Conservation (phyloP, 2,329 filamentous ascomycete species). For the Nothophoma quercina region DNA sequence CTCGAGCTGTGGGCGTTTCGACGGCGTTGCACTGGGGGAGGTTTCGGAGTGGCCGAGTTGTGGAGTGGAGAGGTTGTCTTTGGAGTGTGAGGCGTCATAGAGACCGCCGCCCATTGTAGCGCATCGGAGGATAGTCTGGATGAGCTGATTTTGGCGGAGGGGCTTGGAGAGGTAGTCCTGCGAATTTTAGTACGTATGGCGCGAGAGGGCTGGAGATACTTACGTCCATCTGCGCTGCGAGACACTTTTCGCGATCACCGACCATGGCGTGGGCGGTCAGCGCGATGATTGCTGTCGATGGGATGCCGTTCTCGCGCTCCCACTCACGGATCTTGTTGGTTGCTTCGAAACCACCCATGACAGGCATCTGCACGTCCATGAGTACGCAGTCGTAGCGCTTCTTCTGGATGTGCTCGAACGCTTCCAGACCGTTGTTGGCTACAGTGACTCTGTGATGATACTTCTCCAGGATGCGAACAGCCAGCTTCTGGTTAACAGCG, state of each 20-base stretch:
- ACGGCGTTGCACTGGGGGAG: constrained; percentile 13
- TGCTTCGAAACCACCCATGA: constrained; percentile 98
- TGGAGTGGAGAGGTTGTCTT: constrained; percentile 37
- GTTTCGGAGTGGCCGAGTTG: constrained; percentile 31
- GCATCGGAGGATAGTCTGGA: constrained; percentile 97
- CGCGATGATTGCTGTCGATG: constrained; percentile 93
- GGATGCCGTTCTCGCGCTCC: constrained; percentile 79
- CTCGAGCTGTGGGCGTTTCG: constrained; percentile 61
- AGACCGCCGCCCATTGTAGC: constrained; percentile 87
- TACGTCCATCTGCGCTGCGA: constrained; percentile 95
- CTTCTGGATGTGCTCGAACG: constrained; percentile 88
- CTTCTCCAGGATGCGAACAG: constrained; percentile 96
- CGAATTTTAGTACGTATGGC: constrained; percentile 21
- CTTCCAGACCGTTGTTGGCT: constrained; percentile 92
- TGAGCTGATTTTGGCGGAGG: constrained; percentile 94
- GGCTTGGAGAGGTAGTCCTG: constrained; percentile 94
- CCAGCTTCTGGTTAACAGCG: constrained; percentile 92
- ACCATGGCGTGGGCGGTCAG: constrained; percentile 98
- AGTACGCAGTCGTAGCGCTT: constrained; percentile 95
- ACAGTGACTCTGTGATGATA: constrained; percentile 93
- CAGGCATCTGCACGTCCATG: constrained; percentile 99
- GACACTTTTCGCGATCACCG: constrained; percentile 96
- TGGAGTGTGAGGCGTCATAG: constrained; percentile 69
- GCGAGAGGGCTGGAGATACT: constrained; percentile 20
- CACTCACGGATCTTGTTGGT: constrained; percentile 97